These are phyloP conservation scores for Colletotrichum higginsianum DNA, from an alignment of 2,329 filamentous ascomycete genomes.

Conservation along the genomic window DNA sequence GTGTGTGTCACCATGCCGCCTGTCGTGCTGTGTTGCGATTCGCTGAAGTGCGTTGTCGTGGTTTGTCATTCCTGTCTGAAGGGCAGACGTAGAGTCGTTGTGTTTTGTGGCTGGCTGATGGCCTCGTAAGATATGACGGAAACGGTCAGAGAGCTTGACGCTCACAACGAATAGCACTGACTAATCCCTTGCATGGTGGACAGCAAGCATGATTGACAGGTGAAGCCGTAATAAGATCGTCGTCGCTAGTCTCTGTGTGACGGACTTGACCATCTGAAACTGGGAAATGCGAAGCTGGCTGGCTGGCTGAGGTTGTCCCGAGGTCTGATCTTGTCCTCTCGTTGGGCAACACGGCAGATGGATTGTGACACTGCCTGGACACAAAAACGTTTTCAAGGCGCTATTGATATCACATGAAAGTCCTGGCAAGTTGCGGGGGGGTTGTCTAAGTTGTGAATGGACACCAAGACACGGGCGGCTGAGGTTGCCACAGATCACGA, in stretches of 20 bases:
- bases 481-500: no score
- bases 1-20: background rate
- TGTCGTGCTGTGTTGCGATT: background rate
- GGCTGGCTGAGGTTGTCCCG: background rate
- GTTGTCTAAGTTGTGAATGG: background rate
- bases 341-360: background rate
- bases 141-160: background rate
- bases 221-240: no score
- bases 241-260: no score
- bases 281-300: no score
- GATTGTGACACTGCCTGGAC: background rate
- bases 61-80: background rate
- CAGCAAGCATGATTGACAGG: no score
- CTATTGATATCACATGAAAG: background rate
- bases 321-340: no score
- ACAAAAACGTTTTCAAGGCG: rapidly evolving
- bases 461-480: background rate
- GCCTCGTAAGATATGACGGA: constrained; percentile 2
- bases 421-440: background rate
- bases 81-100: background rate
- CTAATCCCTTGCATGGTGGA: no score
- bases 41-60: background rate
- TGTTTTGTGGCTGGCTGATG: constrained; percentile 17
- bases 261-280: no score
- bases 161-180: background rate